Base-by-base conservation (phyloP, 148 eudicot species). In the Cornus suecica region DNA sequence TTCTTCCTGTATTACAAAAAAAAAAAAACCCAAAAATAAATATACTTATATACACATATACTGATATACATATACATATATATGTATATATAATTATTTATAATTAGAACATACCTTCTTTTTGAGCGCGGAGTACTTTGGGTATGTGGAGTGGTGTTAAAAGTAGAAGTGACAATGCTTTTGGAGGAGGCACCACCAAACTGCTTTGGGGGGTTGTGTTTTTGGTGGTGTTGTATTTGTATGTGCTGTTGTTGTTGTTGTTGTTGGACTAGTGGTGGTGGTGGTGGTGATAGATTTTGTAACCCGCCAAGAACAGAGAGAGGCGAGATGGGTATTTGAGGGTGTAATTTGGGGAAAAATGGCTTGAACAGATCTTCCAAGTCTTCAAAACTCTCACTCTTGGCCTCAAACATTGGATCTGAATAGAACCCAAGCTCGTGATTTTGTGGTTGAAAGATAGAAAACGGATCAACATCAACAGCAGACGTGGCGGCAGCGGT, bases 1-100 rank as follows among this genome's bases (percentile, higher is more conserved):
- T 87, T 88, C 80, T 89, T 95, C 85, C 97, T 92, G 80, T 69
- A 48, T n/a, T n/a, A n/a, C n/a, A n/a, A n/a, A n/a, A n/a, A n/a
- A 30, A 23, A 60, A 51, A 68, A 45, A 74, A 61, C 60, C 65
- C 20, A 41, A 1, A 18, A 14, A 56, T 2, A 73, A 0, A 68
- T 56, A 70, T 31, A 64, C 1, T 26, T 60, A 65, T 9, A n/a
- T 8, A 32, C 37, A 32, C 7, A 32, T 8, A 32, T 32, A 32
- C 1, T 3, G 0, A 32, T 1, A 32, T 1, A 32, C 1, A 32
- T 1, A 32, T 32, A 32, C 7, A 32, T 32, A 32, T 32, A 32
- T 32, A 32, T 32, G 5, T 32, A 32, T 32, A 32, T 32, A 2
- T 2, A 5, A 32, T 32, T 2, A 32, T 2, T 32, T 45, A n/a